Conservation (phyloP, 2,329 filamentous ascomycete species). For the Fusarium lateritium region DNA sequence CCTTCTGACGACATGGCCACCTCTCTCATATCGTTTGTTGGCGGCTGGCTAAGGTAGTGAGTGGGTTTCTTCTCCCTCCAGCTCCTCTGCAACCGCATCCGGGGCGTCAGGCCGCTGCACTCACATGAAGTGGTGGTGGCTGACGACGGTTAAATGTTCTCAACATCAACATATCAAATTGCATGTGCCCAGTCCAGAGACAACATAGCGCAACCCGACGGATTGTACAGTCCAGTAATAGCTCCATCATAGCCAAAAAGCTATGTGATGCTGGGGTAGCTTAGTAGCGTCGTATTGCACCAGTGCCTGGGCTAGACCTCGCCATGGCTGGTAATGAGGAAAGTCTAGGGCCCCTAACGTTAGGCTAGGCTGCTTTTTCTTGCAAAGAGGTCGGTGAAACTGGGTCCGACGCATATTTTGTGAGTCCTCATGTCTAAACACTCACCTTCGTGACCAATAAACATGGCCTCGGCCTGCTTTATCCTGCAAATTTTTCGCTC, state of each 20-base stretch:
- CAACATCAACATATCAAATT: neutral
- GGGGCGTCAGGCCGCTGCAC: constrained; percentile 15
- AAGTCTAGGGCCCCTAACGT: constrained; percentile 16
- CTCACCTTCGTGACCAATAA: neutral
- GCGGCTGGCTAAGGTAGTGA: constrained; percentile 14
- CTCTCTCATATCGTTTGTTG: constrained; percentile 31
- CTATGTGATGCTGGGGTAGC: constrained; percentile 39
- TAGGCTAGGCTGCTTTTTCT: constrained; percentile 2
- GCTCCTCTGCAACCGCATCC: constrained; percentile 37
- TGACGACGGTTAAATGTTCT: constrained; percentile 9
- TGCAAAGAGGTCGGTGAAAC: constrained; percentile 20
- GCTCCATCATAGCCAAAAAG: constrained; percentile 26
- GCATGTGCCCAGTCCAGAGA: neutral
- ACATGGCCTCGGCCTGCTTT: constrained; percentile 5
- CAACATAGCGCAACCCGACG: constrained; percentile 8
- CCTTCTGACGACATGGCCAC: constrained; percentile 42
- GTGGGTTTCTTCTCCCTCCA: constrained; percentile 15
- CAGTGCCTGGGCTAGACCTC: constrained; percentile 40
- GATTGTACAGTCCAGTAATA: constrained; percentile 5
- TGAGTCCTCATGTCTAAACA: constrained; percentile 1
- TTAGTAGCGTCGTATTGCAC: constrained; percentile 39
- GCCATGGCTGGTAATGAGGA: constrained; percentile 4
- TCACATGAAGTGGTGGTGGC: constrained; percentile 8
- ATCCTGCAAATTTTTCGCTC: neutral
- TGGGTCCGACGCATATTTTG: constrained; percentile 1